Conservation (phyloP, 2,329 filamentous ascomycete species). For the Fusarium bulbicola region DNA sequence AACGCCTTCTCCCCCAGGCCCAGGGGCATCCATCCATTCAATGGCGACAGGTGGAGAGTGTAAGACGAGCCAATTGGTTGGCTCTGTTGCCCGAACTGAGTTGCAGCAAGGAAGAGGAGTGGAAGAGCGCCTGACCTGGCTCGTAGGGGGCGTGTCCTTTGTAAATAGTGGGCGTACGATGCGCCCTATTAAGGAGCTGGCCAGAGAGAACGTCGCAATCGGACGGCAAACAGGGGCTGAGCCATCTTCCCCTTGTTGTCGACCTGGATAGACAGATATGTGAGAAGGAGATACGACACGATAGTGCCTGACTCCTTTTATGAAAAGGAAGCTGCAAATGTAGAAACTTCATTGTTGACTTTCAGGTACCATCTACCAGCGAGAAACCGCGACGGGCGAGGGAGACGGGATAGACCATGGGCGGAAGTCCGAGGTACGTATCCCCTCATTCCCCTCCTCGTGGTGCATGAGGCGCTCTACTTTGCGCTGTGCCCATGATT, state of each 20-base stretch:
- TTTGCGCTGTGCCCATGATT: conserved; percentile 30
- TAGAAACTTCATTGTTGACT: neutral
- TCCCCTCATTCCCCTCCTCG: conserved; percentile 30
- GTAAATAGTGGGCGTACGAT: conserved; percentile 17
- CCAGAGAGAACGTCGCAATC: conserved; percentile 39
- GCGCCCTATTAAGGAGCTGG: conserved; percentile 27
- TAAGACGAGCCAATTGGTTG: conserved; percentile 28
- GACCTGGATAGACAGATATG: conserved; percentile 17
- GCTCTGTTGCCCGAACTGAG: conserved; percentile 39
- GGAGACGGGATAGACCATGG: conserved; percentile 1
- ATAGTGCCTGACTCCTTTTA: conserved; percentile 1
- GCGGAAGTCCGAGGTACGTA: conserved; percentile 8
- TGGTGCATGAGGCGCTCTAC: conserved; percentile 32
- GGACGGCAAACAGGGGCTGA: conserved; percentile 37
- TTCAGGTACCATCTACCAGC: neutral
- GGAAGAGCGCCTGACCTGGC: conserved; percentile 13
- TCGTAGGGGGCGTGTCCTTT: conserved; percentile 14
- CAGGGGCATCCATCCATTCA: conserved; percentile 35
- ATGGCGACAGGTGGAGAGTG: conserved; percentile 36
- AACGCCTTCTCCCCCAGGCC: conserved; percentile 38
- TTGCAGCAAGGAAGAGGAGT: conserved; percentile 35
- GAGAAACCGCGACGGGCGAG: neutral
- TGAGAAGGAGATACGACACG: conserved; percentile 1
- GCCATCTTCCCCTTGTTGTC: conserved; percentile 16
- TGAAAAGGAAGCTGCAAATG: neutral